phyloP scores from a whole-genome alignment of 2,329 filamentous ascomycete genomes.

The Fusarium begoniae region DNA sequence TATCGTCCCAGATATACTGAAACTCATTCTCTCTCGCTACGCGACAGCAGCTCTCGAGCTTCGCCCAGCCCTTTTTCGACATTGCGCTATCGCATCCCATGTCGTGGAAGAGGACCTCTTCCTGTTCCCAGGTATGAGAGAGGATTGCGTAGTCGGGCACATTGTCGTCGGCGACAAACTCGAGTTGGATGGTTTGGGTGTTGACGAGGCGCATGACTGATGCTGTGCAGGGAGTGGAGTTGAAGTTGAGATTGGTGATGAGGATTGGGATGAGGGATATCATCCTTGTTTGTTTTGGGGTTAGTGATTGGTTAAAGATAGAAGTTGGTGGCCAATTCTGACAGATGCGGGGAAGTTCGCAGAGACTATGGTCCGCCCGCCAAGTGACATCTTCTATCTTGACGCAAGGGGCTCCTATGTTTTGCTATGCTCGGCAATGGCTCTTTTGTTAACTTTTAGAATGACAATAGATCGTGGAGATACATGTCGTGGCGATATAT shows the following conservation, averaged over 20 bases:
- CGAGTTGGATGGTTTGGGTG: background rate
- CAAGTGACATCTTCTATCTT: no score
- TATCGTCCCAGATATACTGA: constrained; percentile 28
- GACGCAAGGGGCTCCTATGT: no score
- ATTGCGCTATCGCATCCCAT: background rate
- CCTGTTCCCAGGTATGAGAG: constrained; percentile 5
- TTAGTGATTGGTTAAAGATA: no score
- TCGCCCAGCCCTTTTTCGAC: constrained; percentile 4
- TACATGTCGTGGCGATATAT: no score
- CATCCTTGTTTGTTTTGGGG: no score
- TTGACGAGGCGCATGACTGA: constrained; percentile 40
- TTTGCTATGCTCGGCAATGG: no score
- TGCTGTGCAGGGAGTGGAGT: background rate
- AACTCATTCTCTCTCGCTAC: constrained; percentile 1
- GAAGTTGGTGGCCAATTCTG: no score
- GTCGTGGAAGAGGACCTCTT: constrained; percentile 17
- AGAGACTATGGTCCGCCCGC: no score
- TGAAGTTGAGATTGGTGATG: no score
- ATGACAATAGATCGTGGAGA: no score
- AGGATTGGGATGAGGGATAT: no score
- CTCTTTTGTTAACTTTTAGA: rapidly evolving
- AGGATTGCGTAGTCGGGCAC: constrained; percentile 12
- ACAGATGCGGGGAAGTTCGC: no score
- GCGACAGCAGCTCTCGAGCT: constrained; percentile 17
- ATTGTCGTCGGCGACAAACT: background rate